A percentile compares a stretch with the other conserved stretches of the same genome.
Evolutionary conservation across 495 filamentous ascomycete species (phyloP).

Genomic region (Hypoxylon crocopeplum): DNA sequence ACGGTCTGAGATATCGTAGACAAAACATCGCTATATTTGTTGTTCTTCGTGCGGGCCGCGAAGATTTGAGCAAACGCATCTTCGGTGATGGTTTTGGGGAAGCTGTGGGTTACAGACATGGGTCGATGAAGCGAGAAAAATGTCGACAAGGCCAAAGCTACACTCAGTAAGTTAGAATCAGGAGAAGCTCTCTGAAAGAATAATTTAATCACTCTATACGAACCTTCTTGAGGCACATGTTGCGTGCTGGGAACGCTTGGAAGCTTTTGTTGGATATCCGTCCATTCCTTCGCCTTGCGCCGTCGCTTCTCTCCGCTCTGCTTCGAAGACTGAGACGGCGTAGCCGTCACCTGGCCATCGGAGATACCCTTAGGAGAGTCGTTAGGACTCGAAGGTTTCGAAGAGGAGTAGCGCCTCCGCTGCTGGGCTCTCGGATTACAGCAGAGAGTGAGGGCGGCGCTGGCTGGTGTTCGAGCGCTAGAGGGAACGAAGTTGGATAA

Average conservation of each 20-base stretch:
- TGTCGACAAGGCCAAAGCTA: constrained; percentile 84
- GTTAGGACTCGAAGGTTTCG: constrained; percentile 62
- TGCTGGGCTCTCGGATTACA: constrained; percentile 50
- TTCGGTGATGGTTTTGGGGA: constrained; percentile 73
- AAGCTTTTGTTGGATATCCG: constrained; percentile 55
- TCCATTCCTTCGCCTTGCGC: constrained; percentile 50
- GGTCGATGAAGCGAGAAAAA: constrained; percentile 98
- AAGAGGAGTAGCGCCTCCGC: constrained; percentile 59
- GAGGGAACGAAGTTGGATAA: constrained; percentile 46
- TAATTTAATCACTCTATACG: constrained; percentile 22
- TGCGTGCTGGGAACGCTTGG: constrained; percentile 87
- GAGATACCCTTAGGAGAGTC: constrained; percentile 56
- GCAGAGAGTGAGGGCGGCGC: constrained; percentile 43
- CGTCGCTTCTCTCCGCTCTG: constrained; percentile 54
- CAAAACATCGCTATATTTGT: constrained; percentile 69
- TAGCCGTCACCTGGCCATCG: constrained; percentile 50
- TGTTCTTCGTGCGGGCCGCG: constrained; percentile 59
- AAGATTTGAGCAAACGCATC: constrained; percentile 86
- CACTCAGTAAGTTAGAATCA: constrained; percentile 23
- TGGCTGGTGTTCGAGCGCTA: constrained; percentile 44
- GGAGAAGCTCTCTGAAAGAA: background rate
- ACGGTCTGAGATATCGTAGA: constrained; percentile 78
- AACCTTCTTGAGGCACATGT: constrained; percentile 77
- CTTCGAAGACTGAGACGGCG: constrained; percentile 46
- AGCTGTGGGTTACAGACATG: constrained; percentile 81